Conservation (phyloP, 352 stramenopile genomes). For the Pythium biforme region DNA sequence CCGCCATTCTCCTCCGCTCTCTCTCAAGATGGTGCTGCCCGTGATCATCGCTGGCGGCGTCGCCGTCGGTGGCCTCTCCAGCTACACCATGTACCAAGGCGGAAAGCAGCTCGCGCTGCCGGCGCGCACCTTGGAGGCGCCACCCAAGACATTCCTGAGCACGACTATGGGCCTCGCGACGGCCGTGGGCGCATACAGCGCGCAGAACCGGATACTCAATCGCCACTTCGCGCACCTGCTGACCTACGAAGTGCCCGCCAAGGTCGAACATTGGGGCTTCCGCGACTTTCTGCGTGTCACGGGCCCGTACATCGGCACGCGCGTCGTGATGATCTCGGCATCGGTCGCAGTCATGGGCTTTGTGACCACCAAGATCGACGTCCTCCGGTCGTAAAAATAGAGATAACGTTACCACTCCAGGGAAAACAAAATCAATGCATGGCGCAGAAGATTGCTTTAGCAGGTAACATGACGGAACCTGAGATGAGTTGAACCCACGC, state of each 20-base stretch:
- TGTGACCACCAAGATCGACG: conserved; percentile 58
- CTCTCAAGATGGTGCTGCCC: conserved; percentile 56
- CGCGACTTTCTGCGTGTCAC: conserved; percentile 68
- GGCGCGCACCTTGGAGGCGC: conserved; percentile 27
- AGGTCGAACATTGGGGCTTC: conserved; percentile 68
- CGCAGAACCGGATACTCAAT: conserved; percentile 52
- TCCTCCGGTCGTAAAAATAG: conserved; percentile 27
- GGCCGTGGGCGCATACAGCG: conserved; percentile 48
- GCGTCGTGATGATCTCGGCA: conserved; percentile 63
- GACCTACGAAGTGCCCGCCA: conserved; percentile 68
- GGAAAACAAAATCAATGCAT: too few relatives aligned
- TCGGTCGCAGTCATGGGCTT: conserved; percentile 71
- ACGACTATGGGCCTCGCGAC: conserved; percentile 33
- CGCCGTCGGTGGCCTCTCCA: conserved; percentile 41
- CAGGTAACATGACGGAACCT: too few relatives aligned
- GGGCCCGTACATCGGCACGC: conserved; percentile 51
- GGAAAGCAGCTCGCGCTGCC: conserved; percentile 52
- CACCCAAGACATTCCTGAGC: conserved; percentile 41
- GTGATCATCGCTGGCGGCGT: conserved; percentile 60
- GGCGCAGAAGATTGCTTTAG: too few relatives aligned
- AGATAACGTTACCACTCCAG: background rate
- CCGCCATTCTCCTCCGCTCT: too few relatives aligned
- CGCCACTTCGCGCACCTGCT: conserved; percentile 58
- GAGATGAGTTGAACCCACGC: too few relatives aligned
- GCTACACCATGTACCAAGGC: conserved; percentile 68